Base-by-base conservation (phyloP, 2,329 filamentous ascomycete species). In the Leptodontidium sp. region DNA sequence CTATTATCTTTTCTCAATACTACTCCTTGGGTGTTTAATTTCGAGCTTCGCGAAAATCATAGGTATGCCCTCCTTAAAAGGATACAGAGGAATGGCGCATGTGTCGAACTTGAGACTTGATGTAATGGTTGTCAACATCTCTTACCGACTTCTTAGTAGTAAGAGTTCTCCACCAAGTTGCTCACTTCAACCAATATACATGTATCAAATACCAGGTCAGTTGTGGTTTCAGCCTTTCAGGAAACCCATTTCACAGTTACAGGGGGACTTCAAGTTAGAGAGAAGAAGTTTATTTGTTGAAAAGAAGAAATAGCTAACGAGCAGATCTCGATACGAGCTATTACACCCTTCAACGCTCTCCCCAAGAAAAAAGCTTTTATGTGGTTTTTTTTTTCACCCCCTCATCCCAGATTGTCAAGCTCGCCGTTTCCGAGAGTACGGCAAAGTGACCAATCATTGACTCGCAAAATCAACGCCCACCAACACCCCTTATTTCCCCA, bases 401-500 rank as follows among this genome's bases (percentile, higher is more conserved):
- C 62, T 59, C 73, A 68, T 68, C 67, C 71, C 64, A 61, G 69
- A 76, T 11, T 77, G 74, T 75, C 73, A 69, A 45, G 75, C 71
- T 67, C 66, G 62, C 66, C 69, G 70, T 69, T 61, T 75, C 73
- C 24, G n/a, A 74, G 40, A 69, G 73, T 75, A 71, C 69, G 32
- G 68, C 73, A 49, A 65, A 74, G 72, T 74, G 68, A 75, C 71
- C 74, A 72, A 72, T 75, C 68, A 66, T 74, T 75, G 64, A 57
- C 72, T 65, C 61, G 50, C 64, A 58, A 57, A 64, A 52, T 58
- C 70, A 69, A 58, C 66, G 53, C 45, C 69, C 70, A 71, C 61
- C 68, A 69, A 55, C 70, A 45, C 68, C 61, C 70, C 66, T 43
- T 49, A 29, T 63, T 14, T 26, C 57, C 59, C 61, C 43, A 66